Evolutionary conservation across 176 grass and related monocot genomes (phyloP), one percentile per base, ranked within the genome.

Genomic region (Zea mays): DNA sequence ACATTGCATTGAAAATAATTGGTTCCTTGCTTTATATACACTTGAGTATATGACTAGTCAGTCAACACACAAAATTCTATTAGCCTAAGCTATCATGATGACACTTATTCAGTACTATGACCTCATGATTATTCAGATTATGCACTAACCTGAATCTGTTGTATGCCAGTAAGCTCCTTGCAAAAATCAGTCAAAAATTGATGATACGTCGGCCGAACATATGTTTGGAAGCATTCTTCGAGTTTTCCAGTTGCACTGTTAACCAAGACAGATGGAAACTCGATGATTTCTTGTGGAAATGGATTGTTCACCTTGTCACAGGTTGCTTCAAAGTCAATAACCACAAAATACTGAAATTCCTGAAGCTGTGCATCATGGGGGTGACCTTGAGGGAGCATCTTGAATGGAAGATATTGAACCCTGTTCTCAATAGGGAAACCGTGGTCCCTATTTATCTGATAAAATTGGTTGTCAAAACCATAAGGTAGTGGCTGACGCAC

Each of bases 311-410:
- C 91, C 78, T 92, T 95, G 82, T 98, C 96, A 41, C 96, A 98
- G 36, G 96, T 98, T 73, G 92, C 96, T 76, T 98, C 96, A 85
- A 98, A 98, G 71, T 98, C 96, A 71, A 98, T 95, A 84, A 98
- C 96, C 74, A 98, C 96, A 82, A 98, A 98, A 90, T 98, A 95
- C 39, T 95, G 96, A 74, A 98, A 98, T 62, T 98, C 96, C 66
- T 98, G 96, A 85, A 92, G 72, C 62, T 87, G 90, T 55, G 78
- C 58, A 27, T 94, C 87, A 86, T 85, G 83, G 34, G 77, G 89
- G 20, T 85, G 72, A 76, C 81, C 78, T 85, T 91, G 91, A 69
- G 83, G 80, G 77, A 87, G 68, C 85, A 92, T 85, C 82, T 90
- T 94, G 61, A 88, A 75, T 58, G 87, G 87, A 68, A 92, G 67